These are phyloP conservation scores for Coemansia sp. DNA, from an alignment of 192 early-diverging fungal genomes.

Conservation along the genomic window DNA sequence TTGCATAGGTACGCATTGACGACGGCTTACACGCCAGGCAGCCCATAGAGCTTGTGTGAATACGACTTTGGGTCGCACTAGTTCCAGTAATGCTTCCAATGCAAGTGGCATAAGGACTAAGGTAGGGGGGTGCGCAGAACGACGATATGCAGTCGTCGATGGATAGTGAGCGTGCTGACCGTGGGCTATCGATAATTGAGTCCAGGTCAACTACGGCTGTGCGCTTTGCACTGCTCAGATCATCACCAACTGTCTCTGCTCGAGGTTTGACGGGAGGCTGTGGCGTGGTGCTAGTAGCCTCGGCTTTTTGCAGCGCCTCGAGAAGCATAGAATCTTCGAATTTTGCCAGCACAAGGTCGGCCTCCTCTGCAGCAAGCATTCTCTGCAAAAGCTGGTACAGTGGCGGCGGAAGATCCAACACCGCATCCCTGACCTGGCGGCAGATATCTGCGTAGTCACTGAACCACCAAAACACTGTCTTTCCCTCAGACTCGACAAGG, in stretches of 20 bases:
- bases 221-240: not conserved
- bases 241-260: conserved; percentile 10
- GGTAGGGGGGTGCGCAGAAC: conserved; percentile 17
- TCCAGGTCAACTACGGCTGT: conserved; percentile 27
- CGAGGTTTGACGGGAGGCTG: not conserved
- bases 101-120: conserved; percentile 11
- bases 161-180: conserved; percentile 41
- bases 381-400: conserved; percentile 30
- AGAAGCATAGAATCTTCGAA: conserved; percentile 11
- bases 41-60: conserved; percentile 9
- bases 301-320: conserved; percentile 4
- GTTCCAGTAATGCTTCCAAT: not conserved
- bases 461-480: conserved; percentile 63
- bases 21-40: conserved; percentile 16
- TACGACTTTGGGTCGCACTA: conserved; percentile 2
- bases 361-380: conserved; percentile 45
- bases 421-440: conserved; percentile 15
- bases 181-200: conserved; percentile 47
- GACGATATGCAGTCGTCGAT: conserved; percentile 53
- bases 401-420: conserved; percentile 6
- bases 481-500: conserved; percentile 55
- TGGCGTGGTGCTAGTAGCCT: not conserved
- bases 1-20: conserved; percentile 2
- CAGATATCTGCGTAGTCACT: conserved; percentile 44
- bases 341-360: conserved; percentile 23